A percentile compares a stretch with the other conserved stretches of the same genome.
phyloP scores from a whole-genome alignment of 2,329 filamentous ascomycete species.

The Aspergillus fructus region DNA sequence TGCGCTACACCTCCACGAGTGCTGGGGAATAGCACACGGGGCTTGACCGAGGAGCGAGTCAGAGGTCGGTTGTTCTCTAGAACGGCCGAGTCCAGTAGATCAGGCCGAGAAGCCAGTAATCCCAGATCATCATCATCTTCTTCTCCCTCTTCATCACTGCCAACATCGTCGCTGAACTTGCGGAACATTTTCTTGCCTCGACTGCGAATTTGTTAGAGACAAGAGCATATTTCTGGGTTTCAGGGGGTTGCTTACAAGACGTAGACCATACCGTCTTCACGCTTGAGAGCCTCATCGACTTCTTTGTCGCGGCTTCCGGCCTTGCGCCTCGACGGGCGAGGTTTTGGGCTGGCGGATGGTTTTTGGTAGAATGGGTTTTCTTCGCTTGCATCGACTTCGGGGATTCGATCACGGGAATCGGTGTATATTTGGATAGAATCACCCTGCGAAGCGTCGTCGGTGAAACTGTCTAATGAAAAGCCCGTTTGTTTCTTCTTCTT shows the following conservation, averaged over 20 bases:
- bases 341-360: conserved; percentile 28
- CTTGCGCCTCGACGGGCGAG: conserved; percentile 35
- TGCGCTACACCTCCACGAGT: conserved; percentile 43
- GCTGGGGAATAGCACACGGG: conserved; percentile 59
- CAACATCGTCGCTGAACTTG: conserved; percentile 48
- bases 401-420: conserved; percentile 62
- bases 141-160: conserved; percentile 39
- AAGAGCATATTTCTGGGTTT: background rate
- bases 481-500: conserved; percentile 49
- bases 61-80: conserved; percentile 46
- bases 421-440: conserved; percentile 58
- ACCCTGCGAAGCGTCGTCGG: conserved; percentile 28
- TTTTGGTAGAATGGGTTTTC: conserved; percentile 58
- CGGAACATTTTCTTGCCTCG: conserved; percentile 63
- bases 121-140: conserved; percentile 42
- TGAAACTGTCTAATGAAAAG: conserved; percentile 47
- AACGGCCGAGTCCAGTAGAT: conserved; percentile 34
- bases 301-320: conserved; percentile 33
- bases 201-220: conserved; percentile 40
- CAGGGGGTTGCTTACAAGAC: conserved; percentile 55
- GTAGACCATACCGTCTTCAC: conserved; percentile 60
- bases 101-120: conserved; percentile 40
- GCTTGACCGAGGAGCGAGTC: conserved; percentile 59
- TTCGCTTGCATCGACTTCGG: conserved; percentile 50
- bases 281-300: conserved; percentile 52